A percentile compares a stretch with the other conserved stretches of the same genome.
These are phyloP conservation scores for Davidsoniella virescens DNA, from an alignment of 2,329 filamentous ascomycete genomes.

Conservation along the genomic window DNA sequence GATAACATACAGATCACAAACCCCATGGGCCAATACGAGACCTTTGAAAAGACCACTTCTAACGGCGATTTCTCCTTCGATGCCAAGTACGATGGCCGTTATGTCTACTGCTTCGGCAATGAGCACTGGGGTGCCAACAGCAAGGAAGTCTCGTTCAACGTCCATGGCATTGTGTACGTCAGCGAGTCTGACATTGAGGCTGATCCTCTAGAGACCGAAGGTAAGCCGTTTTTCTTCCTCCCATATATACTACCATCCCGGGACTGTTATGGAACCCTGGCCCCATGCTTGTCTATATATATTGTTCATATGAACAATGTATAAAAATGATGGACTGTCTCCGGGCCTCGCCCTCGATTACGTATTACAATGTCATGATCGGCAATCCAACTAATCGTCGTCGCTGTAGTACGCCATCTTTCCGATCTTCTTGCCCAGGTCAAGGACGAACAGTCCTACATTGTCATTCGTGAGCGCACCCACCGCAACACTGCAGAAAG, in stretches of 20 bases:
- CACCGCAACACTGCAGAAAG: slow-evolving; percentile 98
- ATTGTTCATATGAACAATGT: background rate
- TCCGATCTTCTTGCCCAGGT: slow-evolving; percentile 78
- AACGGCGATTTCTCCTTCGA: slow-evolving; percentile 90
- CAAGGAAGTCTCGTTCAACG: slow-evolving; percentile 98
- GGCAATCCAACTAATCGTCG: background rate
- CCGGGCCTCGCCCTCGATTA: background rate
- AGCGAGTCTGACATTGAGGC: slow-evolving; percentile 68
- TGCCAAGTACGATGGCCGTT: slow-evolving; percentile 72
- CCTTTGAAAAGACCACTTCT: slow-evolving; percentile 65
- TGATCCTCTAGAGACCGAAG: slow-evolving; percentile 82
- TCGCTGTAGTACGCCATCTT: slow-evolving; percentile 52
- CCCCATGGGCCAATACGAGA: slow-evolving; percentile 57
- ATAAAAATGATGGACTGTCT: slow-evolving; percentile 10
- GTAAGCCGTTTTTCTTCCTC: slow-evolving; percentile 29
- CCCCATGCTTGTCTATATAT: background rate
- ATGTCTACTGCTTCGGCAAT: slow-evolving; percentile 97
- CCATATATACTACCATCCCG: no score
- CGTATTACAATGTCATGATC: background rate
- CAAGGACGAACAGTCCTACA: slow-evolving; percentile 96
- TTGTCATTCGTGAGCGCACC: slow-evolving; percentile 83
- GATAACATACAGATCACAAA: slow-evolving; percentile 49
- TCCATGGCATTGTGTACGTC: slow-evolving; percentile 96
- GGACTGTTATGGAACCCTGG: background rate
- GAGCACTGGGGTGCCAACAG: slow-evolving; percentile 92